Evolutionary conservation across 2,329 filamentous ascomycete species (phyloP).

Genomic region (Diplodia mutila): DNA sequence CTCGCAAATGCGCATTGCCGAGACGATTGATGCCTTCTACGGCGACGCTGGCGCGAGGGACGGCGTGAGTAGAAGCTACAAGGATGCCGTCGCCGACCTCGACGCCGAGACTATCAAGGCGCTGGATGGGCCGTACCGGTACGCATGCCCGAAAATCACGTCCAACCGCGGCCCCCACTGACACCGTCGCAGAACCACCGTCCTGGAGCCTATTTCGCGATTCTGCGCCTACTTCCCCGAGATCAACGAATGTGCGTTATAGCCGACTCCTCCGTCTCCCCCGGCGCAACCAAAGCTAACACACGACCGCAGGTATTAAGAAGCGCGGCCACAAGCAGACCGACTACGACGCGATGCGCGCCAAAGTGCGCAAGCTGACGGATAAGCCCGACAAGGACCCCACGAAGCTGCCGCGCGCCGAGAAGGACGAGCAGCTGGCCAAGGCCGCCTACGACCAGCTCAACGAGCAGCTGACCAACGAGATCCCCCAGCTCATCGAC

Average conservation of each 20-base stretch:
- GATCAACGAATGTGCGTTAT: constrained; percentile 91
- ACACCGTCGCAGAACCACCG: constrained; percentile 68
- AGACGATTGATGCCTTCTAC: constrained; percentile 99
- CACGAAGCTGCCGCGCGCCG: constrained; percentile 90
- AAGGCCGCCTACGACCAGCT: constrained; percentile 92
- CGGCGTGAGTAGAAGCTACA: constrained; percentile 94
- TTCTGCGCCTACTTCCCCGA: constrained; percentile 99
- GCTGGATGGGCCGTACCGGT: constrained; percentile 91
- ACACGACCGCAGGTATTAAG: constrained; percentile 71
- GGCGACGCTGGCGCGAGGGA: constrained; percentile 93
- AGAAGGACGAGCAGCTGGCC: constrained; percentile 95
- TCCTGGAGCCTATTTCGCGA: constrained; percentile 90
- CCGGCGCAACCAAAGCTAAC: background rate
- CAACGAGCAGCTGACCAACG: constrained; percentile 91
- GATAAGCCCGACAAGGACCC: constrained; percentile 99
- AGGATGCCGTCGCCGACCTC: constrained; percentile 95
- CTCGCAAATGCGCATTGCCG: constrained; percentile 98
- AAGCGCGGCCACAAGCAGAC: constrained; percentile 98
- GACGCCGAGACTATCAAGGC: constrained; percentile 99
- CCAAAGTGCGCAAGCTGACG: constrained; percentile 93
- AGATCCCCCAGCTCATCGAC: constrained; percentile 94
- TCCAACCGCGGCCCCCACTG: constrained; percentile 16
- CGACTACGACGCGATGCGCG: constrained; percentile 94
- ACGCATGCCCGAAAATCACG: constrained; percentile 31
- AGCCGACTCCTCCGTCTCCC: background rate